Percentiles rank a stretch among this genome's conserved stretches.
Evolutionary conservation across 2,329 filamentous ascomycete genomes (phyloP).

Genomic region (Celoporthe dispersa): DNA sequence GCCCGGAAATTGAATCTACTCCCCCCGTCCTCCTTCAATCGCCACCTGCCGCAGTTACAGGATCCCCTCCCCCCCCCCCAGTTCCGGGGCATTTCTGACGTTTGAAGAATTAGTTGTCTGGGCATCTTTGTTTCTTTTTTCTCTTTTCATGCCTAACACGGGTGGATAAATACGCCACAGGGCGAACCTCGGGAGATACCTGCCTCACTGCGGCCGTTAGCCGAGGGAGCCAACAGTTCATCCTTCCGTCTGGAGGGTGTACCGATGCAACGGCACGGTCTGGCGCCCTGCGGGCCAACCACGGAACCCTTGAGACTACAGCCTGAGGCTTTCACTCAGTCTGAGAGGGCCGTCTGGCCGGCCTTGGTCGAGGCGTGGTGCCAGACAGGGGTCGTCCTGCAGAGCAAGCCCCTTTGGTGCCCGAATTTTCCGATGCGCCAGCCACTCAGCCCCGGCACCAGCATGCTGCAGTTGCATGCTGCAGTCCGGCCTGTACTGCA

Average conservation of each 20-base stretch:
- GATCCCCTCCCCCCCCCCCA: neutral
- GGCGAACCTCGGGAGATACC: neutral
- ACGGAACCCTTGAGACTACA: neutral
- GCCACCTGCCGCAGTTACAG: conserved; percentile 3
- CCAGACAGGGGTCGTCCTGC: neutral
- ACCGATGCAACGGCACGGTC: conserved; percentile 1
- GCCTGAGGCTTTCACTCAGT: conserved; percentile 2
- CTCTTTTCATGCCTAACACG: neutral
- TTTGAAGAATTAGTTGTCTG: neutral
- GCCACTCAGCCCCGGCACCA: neutral
- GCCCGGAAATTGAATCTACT: neutral
- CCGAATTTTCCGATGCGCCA: conserved; percentile 1
- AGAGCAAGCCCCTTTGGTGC: conserved; percentile 1
- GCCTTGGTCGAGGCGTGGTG: neutral
- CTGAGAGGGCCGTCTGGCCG: neutral
- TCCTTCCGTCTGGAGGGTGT: neutral
- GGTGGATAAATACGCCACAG: neutral
- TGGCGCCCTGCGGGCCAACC: neutral
- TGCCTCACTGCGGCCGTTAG: conserved; percentile 5
- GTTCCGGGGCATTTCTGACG: neutral
- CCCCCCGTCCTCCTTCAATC: neutral
- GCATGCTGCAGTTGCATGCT: conserved; percentile 5
- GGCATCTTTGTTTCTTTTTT: neutral
- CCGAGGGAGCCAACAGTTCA: conserved; percentile 3
- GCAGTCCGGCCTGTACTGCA: conserved; percentile 5